Conservation (phyloP, 352 stramenopile genomes). For the Pythium phragmiticola region DNA sequence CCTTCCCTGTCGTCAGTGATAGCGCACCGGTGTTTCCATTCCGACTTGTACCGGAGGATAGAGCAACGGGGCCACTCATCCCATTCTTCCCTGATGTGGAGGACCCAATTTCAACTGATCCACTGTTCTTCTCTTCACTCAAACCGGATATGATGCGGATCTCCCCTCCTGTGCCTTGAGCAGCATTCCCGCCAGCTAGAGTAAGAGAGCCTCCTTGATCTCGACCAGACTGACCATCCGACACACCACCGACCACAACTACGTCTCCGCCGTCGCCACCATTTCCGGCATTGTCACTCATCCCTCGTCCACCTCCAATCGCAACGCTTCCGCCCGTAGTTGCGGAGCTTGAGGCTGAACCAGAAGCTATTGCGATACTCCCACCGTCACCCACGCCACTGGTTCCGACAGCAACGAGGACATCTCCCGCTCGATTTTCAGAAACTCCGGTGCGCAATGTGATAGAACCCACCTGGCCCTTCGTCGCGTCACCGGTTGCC, state of each 20-base stretch:
- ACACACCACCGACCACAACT: conserved; percentile 47
- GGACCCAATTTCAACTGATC: conserved; percentile 45
- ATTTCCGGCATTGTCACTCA: conserved; percentile 69
- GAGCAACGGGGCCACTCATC: conserved; percentile 53
- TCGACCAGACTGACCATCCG: conserved; percentile 47
- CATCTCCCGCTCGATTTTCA: conserved; percentile 35
- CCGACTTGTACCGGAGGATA: conserved; percentile 32
- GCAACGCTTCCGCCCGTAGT: conserved; percentile 50
- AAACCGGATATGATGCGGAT: conserved; percentile 47
- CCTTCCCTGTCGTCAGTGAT: conserved; percentile 40
- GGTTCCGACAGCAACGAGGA: conserved; percentile 40
- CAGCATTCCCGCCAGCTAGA: conserved; percentile 47
- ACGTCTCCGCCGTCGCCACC: conserved; percentile 65
- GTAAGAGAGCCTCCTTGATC: conserved; percentile 53
- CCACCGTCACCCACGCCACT: conserved; percentile 52
- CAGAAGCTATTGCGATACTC: conserved; percentile 46
- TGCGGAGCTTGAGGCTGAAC: conserved; percentile 44
- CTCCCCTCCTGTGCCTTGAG: conserved; percentile 50
- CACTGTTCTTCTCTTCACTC: conserved; percentile 53
- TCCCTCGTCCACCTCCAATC: conserved; percentile 47
- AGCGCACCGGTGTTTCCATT: conserved; percentile 41
- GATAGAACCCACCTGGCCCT: conserved; percentile 42
- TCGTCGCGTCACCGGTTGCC: conserved; percentile 35
- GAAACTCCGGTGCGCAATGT: conserved; percentile 45
- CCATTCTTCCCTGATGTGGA: conserved; percentile 47